Evolutionary conservation across 305 asterid species (phyloP).

Genomic region (Rubia occidens): DNA sequence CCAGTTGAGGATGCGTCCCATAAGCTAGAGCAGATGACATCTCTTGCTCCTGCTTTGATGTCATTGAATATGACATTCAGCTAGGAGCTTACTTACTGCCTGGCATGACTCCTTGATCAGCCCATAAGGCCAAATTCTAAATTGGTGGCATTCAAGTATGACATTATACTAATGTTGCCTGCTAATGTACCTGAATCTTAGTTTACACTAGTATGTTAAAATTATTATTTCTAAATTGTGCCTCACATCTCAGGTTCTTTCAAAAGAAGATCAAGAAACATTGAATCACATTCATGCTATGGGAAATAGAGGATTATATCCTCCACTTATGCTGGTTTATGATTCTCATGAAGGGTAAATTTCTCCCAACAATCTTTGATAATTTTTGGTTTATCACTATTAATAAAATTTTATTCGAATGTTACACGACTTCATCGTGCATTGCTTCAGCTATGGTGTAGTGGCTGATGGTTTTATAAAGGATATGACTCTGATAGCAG

Average conservation of each 20-base stretch:
- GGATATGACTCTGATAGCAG: slow-evolving; percentile 68
- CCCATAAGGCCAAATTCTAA: slow-evolving; percentile 57
- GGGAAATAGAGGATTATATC: slow-evolving; percentile 55
- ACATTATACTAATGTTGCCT: slow-evolving; percentile 3
- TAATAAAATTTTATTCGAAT: slow-evolving; percentile 7
- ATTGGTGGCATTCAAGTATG: slow-evolving; percentile 86
- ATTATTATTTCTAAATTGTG: background rate
- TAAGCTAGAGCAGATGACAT: slow-evolving; percentile 53
- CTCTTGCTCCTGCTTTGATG: slow-evolving; percentile 72
- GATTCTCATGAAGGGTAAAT: slow-evolving; percentile 77
- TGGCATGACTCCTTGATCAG: slow-evolving; percentile 58
- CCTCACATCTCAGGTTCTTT: slow-evolving; percentile 43
- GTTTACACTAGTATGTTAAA: background rate
- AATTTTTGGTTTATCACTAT: slow-evolving; percentile 1
- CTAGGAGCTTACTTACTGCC: slow-evolving; percentile 55
- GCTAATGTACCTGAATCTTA: background rate
- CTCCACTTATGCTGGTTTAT: slow-evolving; percentile 65
- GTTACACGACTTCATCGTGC: slow-evolving; percentile 11
- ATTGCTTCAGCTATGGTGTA: slow-evolving; percentile 63
- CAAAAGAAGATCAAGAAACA: slow-evolving; percentile 60
- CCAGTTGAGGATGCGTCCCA: slow-evolving; percentile 47
- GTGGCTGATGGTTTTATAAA: slow-evolving; percentile 73
- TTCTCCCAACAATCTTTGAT: slow-evolving; percentile 7
- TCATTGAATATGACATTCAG: slow-evolving; percentile 53
- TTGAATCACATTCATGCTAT: slow-evolving; percentile 45